phyloP scores from a whole-genome alignment of 2,329 filamentous ascomycete genomes.

The Tolypocladium ovalisporum region DNA sequence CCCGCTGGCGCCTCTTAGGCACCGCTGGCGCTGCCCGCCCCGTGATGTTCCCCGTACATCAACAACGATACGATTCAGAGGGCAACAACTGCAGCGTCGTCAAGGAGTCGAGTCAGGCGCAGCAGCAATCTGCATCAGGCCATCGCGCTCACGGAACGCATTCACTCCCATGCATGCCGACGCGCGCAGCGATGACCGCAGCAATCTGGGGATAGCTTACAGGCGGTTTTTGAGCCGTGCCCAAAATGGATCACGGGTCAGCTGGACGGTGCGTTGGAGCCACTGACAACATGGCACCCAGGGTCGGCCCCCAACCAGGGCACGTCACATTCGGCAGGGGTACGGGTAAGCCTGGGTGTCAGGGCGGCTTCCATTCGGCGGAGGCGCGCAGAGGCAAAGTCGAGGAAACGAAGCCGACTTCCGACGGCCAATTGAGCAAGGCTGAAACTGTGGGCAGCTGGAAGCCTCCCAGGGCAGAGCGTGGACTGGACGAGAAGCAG shows the following conservation, averaged over 20 bases:
- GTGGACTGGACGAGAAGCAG: not conserved
- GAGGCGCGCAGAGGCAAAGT: not conserved
- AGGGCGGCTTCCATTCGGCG: not conserved
- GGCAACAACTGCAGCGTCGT: not conserved
- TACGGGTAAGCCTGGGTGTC: not conserved
- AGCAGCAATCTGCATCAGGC: not conserved
- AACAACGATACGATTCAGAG: not conserved
- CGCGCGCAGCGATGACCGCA: not conserved
- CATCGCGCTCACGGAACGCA: not conserved
- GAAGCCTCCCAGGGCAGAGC: not conserved
- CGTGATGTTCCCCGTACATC: not conserved
- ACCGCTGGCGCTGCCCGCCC: not conserved
- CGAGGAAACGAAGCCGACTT: not conserved
- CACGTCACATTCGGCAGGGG: not conserved
- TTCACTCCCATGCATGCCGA: not conserved
- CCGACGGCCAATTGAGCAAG: not conserved
- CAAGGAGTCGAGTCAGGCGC: not conserved
- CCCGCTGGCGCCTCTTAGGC: not conserved
- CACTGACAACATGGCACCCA: conserved; percentile 3
- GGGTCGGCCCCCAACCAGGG: conserved; percentile 1
- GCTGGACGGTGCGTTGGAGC: conserved; percentile 7
- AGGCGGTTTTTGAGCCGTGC: not conserved
- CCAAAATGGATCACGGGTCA: conserved; percentile 7
- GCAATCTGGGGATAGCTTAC: not conserved
- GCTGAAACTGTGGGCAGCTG: not conserved